phyloP scores from a whole-genome alignment of 495 filamentous ascomycete genomes.

The Aspergillus sclerotiicarbonarius region DNA sequence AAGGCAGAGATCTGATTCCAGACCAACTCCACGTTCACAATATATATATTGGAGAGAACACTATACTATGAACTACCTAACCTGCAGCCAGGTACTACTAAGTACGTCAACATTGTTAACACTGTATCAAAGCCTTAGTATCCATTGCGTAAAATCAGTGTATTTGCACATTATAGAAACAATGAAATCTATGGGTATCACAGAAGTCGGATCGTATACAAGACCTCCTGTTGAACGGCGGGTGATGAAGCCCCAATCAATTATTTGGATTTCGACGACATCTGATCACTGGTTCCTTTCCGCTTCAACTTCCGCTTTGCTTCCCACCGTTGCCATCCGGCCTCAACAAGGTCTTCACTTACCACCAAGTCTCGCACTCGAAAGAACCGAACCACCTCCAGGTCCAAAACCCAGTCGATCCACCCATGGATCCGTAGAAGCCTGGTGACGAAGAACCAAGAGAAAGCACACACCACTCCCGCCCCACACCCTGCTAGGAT shows the following conservation, averaged over 20 bases:
- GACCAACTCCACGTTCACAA: no score
- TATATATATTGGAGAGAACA: no score
- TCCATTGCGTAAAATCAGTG: not conserved
- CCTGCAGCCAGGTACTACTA: no score
- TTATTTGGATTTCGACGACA: constrained; percentile 33
- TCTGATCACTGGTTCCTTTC: constrained; percentile 22
- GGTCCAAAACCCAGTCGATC: constrained; percentile 72
- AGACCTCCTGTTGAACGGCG: not conserved
- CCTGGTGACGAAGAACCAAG: constrained; percentile 75
- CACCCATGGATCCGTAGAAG: constrained; percentile 58
- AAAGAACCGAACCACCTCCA: constrained; percentile 60
- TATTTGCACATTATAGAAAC: not conserved
- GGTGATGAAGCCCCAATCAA: no score
- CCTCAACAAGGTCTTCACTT: constrained; percentile 84
- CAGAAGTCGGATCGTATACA: constrained; percentile 5
- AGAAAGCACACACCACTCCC: constrained; percentile 66
- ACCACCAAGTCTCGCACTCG: constrained; percentile 81
- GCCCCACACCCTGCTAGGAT: constrained; percentile 76
- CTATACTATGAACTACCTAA: no score
- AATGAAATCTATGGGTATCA: constrained; percentile 8
- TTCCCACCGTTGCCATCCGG: constrained; percentile 94
- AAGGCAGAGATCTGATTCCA: no score
- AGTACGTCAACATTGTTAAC: no score
- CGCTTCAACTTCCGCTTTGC: constrained; percentile 43
- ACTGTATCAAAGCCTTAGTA: not conserved